phyloP scores from a whole-genome alignment of 306 rosid genomes.

The Heteromeles arbutifolia region DNA sequence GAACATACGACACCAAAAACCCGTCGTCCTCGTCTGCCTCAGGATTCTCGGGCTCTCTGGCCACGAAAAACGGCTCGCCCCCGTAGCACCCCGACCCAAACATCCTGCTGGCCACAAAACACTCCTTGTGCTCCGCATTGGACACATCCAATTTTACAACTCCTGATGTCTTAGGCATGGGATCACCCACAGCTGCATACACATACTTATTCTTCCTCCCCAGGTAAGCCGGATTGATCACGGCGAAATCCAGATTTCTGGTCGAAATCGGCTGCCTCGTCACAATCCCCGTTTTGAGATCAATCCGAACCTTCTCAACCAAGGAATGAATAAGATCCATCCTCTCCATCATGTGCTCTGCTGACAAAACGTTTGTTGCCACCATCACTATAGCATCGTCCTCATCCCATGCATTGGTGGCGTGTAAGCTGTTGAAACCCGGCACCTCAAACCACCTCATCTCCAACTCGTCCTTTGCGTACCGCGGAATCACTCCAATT shows the following conservation, averaged over 20 bases:
- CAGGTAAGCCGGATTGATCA: constrained; percentile 36
- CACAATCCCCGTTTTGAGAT: constrained; percentile 51
- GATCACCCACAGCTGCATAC: constrained; percentile 74
- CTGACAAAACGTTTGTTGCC: constrained; percentile 68
- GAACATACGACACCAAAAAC: constrained; percentile 59
- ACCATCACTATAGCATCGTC: constrained; percentile 49
- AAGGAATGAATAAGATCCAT: constrained; percentile 55
- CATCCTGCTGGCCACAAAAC: constrained; percentile 56
- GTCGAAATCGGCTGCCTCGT: constrained; percentile 59
- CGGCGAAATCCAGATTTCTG: constrained; percentile 59
- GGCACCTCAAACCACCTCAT: constrained; percentile 87
- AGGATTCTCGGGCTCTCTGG: constrained; percentile 27
- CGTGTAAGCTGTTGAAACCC: constrained; percentile 68
- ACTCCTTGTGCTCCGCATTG: constrained; percentile 32
- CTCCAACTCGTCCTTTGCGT: constrained; percentile 49
- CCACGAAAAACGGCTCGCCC: constrained; percentile 87
- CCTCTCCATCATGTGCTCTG: constrained; percentile 78
- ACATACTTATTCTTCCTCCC: constrained; percentile 50
- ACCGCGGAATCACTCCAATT: constrained; percentile 62
- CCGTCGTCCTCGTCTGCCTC: constrained; percentile 64
- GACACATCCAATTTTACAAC: constrained; percentile 73
- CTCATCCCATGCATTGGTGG: constrained; percentile 87
- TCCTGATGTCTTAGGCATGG: constrained; percentile 83
- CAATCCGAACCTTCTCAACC: constrained; percentile 61
- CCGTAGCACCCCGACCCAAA: constrained; percentile 67